Evolutionary conservation across 495 filamentous ascomycete species (phyloP), one percentile per base, ranked within the genome.

Genomic region (Aspergillus conjunctus): DNA sequence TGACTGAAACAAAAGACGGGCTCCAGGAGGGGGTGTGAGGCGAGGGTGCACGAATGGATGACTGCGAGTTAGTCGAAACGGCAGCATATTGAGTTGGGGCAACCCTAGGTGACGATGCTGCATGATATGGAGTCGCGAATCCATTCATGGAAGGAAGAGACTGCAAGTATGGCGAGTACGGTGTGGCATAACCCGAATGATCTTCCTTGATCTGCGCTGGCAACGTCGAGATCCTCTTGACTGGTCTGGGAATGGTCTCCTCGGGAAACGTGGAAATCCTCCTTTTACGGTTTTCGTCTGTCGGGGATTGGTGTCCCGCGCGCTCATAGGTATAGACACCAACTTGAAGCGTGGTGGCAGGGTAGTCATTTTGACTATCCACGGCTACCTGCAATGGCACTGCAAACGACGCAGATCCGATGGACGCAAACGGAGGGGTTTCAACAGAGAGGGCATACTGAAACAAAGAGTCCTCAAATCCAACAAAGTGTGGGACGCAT

Each of bases 271-370:
- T 72, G 0, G 81, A 80, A 26, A 81, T 69, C 55, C 85, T 84
- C 49, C 85, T 73, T 69, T 88, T 89, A 43, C 77, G 78, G 7
- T 70, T 66, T 11, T 74, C 68, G 9, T 63, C 67, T 5, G 69
- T 60, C 9, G 77, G 65, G 3, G 72, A 74, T 12, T 69, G 65
- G 7, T 73, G 73, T 14, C 71, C 46, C 15, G 69, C 67, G 43
- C 85, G 81, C 58, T 83, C 79, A 60, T 95, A 98, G 3, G 85
- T 87, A 70, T 95, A 97, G 15, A 80, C 77, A 62, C 91, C 93
- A 33, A 91, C 84, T 56, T 91, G 86, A 14, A 88, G 76, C 11
- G 84, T 81, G 8, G 83, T 80, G 18, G 89, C 68, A 56, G 81
- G 77, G 56, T 84, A 81, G 7, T 88, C 88, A 48, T 82, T 79